Conservation (phyloP, 2,329 filamentous ascomycete genomes). For the Beauveria asiatica region DNA sequence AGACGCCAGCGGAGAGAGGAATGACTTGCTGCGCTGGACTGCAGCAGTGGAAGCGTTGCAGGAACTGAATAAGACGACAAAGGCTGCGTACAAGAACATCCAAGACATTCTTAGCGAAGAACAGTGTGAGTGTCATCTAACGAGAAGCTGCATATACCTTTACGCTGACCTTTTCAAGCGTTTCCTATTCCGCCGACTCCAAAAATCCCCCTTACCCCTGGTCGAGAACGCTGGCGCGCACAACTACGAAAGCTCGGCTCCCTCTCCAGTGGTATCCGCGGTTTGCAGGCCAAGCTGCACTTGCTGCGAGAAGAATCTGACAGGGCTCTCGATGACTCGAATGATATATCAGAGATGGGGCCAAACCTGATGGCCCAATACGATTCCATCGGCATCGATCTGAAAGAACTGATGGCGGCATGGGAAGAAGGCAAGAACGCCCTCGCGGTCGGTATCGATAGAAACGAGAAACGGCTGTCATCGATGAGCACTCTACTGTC, state of each 20-base stretch:
- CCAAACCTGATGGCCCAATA: constrained; percentile 79
- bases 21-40: constrained; percentile 72
- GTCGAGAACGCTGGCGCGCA: constrained; percentile 74
- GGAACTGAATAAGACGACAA: constrained; percentile 53
- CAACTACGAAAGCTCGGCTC: constrained; percentile 84
- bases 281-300: constrained; percentile 89
- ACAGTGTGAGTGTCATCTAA: constrained; percentile 52
- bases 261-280: constrained; percentile 81
- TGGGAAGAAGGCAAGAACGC: constrained; percentile 86
- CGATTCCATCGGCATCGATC: constrained; percentile 84
- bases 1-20: constrained; percentile 68
- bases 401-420: constrained; percentile 69
- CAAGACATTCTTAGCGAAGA: constrained; percentile 66
- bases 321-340: constrained; percentile 64
- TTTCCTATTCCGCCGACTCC: constrained; percentile 49
- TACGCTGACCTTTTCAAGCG: constrained; percentile 26
- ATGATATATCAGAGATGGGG: constrained; percentile 66
- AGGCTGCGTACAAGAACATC: constrained; percentile 55
- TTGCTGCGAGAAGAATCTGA: constrained; percentile 85
- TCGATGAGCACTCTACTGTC: constrained; percentile 53
- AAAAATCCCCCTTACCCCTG: constrained; percentile 55
- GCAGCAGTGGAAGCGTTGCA: constrained; percentile 68
- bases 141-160: constrained; percentile 9
- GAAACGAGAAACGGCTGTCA: constrained; percentile 63
- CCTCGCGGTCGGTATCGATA: constrained; percentile 71